phyloP scores from a whole-genome alignment of 2,329 filamentous ascomycete species.

The Aureobasidium sp. region DNA sequence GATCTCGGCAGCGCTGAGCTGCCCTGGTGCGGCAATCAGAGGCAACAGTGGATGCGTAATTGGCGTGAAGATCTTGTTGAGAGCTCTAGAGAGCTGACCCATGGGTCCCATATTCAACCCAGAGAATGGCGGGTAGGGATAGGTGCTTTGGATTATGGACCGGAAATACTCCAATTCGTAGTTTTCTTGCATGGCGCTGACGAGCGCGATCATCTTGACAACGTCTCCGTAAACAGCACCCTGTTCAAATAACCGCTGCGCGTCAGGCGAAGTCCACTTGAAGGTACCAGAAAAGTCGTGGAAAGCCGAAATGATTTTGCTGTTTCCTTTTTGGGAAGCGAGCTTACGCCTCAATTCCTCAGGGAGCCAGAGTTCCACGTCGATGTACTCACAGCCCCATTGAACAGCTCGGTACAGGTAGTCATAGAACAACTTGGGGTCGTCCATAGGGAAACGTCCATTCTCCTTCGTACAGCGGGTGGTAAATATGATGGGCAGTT shows the following conservation, averaged over 20 bases:
- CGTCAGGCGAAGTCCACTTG: constrained; percentile 70
- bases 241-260: constrained; percentile 63
- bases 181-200: constrained; percentile 75
- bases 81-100: constrained; percentile 75
- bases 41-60: constrained; percentile 81
- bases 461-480: constrained; percentile 76
- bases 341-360: constrained; percentile 64
- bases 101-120: constrained; percentile 81
- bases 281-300: constrained; percentile 82
- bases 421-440: constrained; percentile 65
- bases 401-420: constrained; percentile 80
- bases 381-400: constrained; percentile 85
- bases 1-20: constrained; percentile 79
- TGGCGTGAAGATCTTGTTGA: constrained; percentile 81
- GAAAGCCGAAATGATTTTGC: constrained; percentile 84
- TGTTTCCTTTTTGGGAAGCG: constrained; percentile 65
- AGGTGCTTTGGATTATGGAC: constrained; percentile 63
- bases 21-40: constrained; percentile 76
- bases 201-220: constrained; percentile 84
- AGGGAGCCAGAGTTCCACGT: constrained; percentile 81
- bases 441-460: constrained; percentile 76
- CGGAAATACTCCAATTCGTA: constrained; percentile 88
- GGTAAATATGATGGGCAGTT: constrained; percentile 85
- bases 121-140: constrained; percentile 67
- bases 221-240: constrained; percentile 73